Base-by-base conservation (phyloP, 2,329 filamentous ascomycete species). In the Lojkania enalia region DNA sequence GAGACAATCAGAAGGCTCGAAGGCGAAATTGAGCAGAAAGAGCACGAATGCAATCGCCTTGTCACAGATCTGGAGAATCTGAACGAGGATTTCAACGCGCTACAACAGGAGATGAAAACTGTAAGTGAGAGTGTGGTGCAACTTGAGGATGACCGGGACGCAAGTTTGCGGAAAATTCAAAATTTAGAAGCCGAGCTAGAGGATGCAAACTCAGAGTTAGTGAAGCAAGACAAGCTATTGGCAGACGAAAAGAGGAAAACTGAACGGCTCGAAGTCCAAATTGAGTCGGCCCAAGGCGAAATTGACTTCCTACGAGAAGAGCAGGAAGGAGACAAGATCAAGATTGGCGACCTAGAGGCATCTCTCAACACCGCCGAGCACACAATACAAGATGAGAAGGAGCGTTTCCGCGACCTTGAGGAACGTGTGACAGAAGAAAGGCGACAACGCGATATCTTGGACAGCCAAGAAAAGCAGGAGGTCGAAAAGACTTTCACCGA, bases 291-390 rank as follows among this genome's bases (percentile, higher is more conserved):
- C 44, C 92, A 96, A 60, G 86, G 86, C 47, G 94, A 99, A 69
- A 95, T 97, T 70, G 85, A 88, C 1, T 99, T 99, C 78, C 71
- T 99, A 39, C 85, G 94, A 1, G 94, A 99, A 66, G 94, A 99
- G 74, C 94, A 99, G 70, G 94, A 99, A 71, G 83, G 82, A 14
- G 94, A 99, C 75, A 99, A 99, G 78, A 95, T 99, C 66, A 91
- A 90, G 71, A 97, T 99, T 60, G 90, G 92, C 27, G 90, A 97
- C 62, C 77, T 97, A 5, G 91, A 97, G 64, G 88, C 89, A 6
- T 84, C 86, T 12, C 74, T 96, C 27, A 87, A 88, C 58, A 86
- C 83, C 44, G 81, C 84, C n/a, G 87, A 95, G 66, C 83, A 90
- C 61, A 82, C 77, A 37, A 74, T 96, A n/a, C 82, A 87, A 44